Conservation (phyloP, 208 protist genomes). For the Trichomonas gallinae region DNA sequence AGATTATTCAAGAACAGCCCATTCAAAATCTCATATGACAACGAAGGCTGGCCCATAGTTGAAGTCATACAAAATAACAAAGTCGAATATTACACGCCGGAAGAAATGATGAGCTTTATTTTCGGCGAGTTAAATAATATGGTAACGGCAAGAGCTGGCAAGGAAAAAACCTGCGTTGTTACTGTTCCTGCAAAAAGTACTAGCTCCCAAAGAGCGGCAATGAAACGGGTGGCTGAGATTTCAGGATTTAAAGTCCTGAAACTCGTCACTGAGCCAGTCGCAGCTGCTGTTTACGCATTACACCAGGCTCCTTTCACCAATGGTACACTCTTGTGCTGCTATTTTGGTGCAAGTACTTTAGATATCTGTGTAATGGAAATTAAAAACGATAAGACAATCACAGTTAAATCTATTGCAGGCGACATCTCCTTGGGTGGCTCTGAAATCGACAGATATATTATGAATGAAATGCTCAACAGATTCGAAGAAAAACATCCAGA, state of each 20-base stretch:
- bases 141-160: neutral
- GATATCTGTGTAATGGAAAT: neutral
- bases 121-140: neutral
- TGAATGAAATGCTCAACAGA: constrained; percentile 82
- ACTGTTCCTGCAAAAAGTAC: neutral
- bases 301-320: constrained; percentile 38
- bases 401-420: neutral
- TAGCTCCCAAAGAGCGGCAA: neutral
- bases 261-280: constrained; percentile 59
- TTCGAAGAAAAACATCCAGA: constrained; percentile 70
- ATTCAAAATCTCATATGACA: neutral
- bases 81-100: neutral
- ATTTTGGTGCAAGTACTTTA: neutral
- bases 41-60: neutral
- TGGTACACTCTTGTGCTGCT: constrained; percentile 33
- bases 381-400: neutral
- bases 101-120: constrained; percentile 9
- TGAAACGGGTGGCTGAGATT: constrained; percentile 45
- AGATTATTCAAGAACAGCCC: neutral
- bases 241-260: constrained; percentile 44
- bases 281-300: constrained; percentile 52
- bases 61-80: neutral
- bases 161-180: neutral
- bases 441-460: constrained; percentile 73
- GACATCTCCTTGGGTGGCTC: constrained; percentile 82